Conservation (phyloP, 371 early-diverging fungal species). For the Zopfochytrium polystomum region DNA sequence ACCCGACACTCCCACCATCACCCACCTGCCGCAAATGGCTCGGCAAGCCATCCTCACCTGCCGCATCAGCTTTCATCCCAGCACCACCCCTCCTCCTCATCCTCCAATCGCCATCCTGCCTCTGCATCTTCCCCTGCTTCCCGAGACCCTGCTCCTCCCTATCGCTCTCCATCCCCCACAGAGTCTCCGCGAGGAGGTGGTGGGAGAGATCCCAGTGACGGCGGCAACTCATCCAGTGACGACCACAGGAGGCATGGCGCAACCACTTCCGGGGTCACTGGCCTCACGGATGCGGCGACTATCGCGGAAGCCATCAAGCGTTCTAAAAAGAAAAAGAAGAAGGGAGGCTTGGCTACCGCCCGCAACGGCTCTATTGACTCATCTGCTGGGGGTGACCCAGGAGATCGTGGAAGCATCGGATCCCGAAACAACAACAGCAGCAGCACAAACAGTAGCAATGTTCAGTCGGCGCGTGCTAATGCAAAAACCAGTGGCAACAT, state of each 20-base stretch:
- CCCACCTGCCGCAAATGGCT: neutral
- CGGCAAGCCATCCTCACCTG: neutral
- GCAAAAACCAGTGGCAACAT: conserved; percentile 37
- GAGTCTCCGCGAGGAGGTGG: neutral
- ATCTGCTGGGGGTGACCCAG: too few species aligned
- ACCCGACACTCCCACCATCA: neutral
- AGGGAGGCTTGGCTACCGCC: neutral
- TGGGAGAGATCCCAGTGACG: too few species aligned
- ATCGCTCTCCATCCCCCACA: neutral
- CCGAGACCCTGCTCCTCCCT: neutral
- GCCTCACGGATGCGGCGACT: too few species aligned
- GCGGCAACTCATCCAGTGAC: too few species aligned
- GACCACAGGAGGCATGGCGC: too few species aligned
- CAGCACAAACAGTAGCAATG: neutral
- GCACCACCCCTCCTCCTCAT: neutral
- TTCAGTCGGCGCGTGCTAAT: neutral
- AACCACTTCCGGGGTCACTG: too few species aligned
- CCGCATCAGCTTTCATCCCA: neutral
- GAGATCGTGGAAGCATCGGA: too few species aligned
- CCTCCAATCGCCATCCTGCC: neutral
- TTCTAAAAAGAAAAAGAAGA: too few species aligned
- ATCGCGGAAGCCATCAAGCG: too few species aligned
- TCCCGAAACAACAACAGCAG: too few species aligned
- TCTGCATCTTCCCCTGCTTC: neutral
- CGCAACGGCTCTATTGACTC: neutral